Base-by-base conservation (phyloP, 1,139 yeast genomes). In the Casaregolazyma lundiana region DNA sequence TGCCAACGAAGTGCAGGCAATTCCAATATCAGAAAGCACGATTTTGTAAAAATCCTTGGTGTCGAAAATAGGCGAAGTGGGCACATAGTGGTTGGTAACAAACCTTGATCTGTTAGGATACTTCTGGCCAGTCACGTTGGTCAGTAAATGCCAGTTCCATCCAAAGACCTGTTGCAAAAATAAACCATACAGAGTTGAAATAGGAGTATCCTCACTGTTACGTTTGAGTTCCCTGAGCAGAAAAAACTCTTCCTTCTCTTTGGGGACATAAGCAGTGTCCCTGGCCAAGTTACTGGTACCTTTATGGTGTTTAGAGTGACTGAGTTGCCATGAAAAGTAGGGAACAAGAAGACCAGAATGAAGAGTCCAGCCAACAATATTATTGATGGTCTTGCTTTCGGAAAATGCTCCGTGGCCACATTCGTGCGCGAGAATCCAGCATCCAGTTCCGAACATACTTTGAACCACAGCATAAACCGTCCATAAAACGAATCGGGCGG, bases 371-470 rank as follows among this genome's bases (percentile, higher is more conserved):
- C 95, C 95, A 44, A 82, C 81, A 42, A 77, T 66, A 64, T 86
- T 92, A 65, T 86, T 85, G 53, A 85, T 76, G 62, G 71, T 64
- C 53, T 76, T 76, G 61, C 80, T 80, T 59, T 84, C 88, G 20
- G 86, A 78, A 62, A 86, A 86, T 22, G 95, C 95, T 49, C 81
- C 84, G 67, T 86, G 95, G 46, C 95, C 95, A 71, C 95, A 86
- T 69, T 86, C 95, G 67, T 86, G 95, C 50, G 95, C 95, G 65
- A 86, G 67, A 53, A 86, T 83, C 95, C 95, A 86, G 55, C 83
- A 62, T 30, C 95, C 95, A 52, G 87, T 81, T 26, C 86, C 85
- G 59, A 82, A 75, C 55, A 84, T 71, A 42, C 94, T 87, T 57
- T 80, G 78, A 38, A 70, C 65, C 50, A 73, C 63, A 21, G 78